A percentile compares a stretch with the other conserved stretches of the same genome.
phyloP scores from a whole-genome alignment of 805 yeast genomes.

The Kazachstania martiniae region DNA sequence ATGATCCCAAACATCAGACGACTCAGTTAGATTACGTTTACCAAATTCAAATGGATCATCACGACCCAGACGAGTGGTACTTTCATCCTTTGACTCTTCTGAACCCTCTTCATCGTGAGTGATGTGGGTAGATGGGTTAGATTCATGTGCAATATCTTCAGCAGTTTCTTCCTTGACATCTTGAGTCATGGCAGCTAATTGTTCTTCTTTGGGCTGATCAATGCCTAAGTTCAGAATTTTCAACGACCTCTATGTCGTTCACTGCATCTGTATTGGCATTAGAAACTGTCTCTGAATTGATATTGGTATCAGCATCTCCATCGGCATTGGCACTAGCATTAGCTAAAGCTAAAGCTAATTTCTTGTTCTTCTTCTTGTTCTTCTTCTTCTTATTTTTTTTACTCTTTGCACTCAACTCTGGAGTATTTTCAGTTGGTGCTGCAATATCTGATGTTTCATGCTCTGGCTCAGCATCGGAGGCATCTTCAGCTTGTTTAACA shows the following conservation, averaged over 20 bases:
- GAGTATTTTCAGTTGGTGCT: conserved; percentile 38
- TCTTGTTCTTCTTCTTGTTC: conserved; percentile 23
- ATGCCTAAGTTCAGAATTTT: conserved; percentile 22
- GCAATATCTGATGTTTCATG: not conserved
- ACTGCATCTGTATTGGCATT: conserved; percentile 6
- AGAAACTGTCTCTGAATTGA: not conserved
- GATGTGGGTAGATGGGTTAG: conserved; percentile 4
- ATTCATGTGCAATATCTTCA: conserved; percentile 16
- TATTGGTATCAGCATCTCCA: not conserved
- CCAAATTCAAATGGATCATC: conserved; percentile 91
- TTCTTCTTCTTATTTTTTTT: conserved; percentile 18
- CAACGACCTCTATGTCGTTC: conserved; percentile 10
- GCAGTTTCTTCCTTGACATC: conserved; percentile 17
- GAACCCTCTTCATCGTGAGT: not conserved
- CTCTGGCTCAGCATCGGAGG: conserved; percentile 30
- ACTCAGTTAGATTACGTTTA: conserved; percentile 60
- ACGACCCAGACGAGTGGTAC: conserved; percentile 52
- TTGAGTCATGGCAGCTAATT: conserved; percentile 12
- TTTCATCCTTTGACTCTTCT: conserved; percentile 4
- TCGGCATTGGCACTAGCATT: conserved; percentile 1
- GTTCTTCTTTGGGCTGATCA: conserved; percentile 12
- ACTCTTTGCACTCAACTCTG: conserved; percentile 2
- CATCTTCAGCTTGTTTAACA: conserved; percentile 2
- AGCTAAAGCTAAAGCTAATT: too few relatives aligned
- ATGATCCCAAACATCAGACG: conserved; percentile 77